Evolutionary conservation across 1,139 yeast genomes (phyloP).

Genomic region (Taphrina confusa): DNA sequence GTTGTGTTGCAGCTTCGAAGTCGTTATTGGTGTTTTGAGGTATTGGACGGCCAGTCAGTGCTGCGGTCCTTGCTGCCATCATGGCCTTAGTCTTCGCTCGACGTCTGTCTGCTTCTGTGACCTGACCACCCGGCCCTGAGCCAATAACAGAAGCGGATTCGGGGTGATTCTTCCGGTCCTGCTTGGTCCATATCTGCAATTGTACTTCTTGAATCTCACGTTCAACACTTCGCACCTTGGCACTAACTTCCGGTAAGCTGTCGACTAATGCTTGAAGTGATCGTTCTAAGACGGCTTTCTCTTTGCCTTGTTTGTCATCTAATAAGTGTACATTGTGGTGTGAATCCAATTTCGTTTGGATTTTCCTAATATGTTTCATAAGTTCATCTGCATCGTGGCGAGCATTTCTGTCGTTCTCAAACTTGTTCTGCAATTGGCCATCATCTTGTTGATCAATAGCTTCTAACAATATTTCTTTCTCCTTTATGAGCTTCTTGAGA

Average conservation of each 20-base stretch:
- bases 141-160: constrained; percentile 64
- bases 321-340: constrained; percentile 42
- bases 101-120: constrained; percentile 77
- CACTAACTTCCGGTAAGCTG: constrained; percentile 67
- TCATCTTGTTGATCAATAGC: constrained; percentile 73
- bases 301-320: constrained; percentile 48
- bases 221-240: constrained; percentile 63
- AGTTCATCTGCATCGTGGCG: constrained; percentile 61
- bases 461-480: constrained; percentile 67
- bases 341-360: constrained; percentile 54
- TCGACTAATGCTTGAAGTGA: constrained; percentile 63
- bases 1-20: constrained; percentile 58
- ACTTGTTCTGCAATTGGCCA: constrained; percentile 52
- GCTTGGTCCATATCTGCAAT: constrained; percentile 60
- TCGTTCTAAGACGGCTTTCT: constrained; percentile 50
- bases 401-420: constrained; percentile 51
- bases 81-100: constrained; percentile 77
- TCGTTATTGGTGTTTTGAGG: constrained; percentile 52
- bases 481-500: constrained; percentile 64
- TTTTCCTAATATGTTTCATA: constrained; percentile 60
- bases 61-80: constrained; percentile 83
- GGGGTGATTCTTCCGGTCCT: constrained; percentile 65
- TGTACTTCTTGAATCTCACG: constrained; percentile 68
- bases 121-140: constrained; percentile 79
- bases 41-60: constrained; percentile 73